Evolutionary conservation across 495 filamentous ascomycete species (phyloP).

Genomic region (Schizothecium vesticola): DNA sequence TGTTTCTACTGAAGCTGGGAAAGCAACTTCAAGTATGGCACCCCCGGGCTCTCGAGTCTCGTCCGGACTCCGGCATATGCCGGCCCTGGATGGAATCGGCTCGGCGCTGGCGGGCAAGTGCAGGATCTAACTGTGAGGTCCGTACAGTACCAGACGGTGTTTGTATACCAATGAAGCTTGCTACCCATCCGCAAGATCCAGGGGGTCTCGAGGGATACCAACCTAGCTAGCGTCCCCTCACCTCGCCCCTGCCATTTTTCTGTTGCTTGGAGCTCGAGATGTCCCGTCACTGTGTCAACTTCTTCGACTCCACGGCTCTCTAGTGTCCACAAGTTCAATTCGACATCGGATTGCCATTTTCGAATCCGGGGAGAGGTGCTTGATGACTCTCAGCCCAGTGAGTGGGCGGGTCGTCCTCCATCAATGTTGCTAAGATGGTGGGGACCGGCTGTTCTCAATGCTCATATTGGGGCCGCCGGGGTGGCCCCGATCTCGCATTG

Average conservation of each 20-base stretch:
- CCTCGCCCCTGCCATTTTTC: too few relatives aligned
- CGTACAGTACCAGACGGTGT: background rate
- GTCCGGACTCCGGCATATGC: background rate
- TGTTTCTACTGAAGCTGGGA: too few relatives aligned
- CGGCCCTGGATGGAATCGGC: background rate
- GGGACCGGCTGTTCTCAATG: background rate
- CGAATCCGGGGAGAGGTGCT: background rate
- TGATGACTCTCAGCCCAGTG: background rate
- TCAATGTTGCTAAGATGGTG: background rate
- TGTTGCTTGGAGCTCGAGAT: too few relatives aligned
- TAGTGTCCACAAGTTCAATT: background rate
- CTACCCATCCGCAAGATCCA: too few relatives aligned
- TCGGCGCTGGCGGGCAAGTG: background rate
- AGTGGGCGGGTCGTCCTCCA: background rate
- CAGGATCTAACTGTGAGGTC: background rate
- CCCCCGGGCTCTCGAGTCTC: background rate
- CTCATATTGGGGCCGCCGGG: background rate
- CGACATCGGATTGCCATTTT: background rate
- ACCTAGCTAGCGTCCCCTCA: too few relatives aligned
- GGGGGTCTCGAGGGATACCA: too few relatives aligned
- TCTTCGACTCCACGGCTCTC: too few relatives aligned
- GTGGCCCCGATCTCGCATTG: background rate
- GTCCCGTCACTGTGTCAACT: too few relatives aligned
- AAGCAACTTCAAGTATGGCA: too few relatives aligned
- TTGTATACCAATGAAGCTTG: too few relatives aligned